Conservation (phyloP, 257 asterid species). For the Solanum sejunctum region DNA sequence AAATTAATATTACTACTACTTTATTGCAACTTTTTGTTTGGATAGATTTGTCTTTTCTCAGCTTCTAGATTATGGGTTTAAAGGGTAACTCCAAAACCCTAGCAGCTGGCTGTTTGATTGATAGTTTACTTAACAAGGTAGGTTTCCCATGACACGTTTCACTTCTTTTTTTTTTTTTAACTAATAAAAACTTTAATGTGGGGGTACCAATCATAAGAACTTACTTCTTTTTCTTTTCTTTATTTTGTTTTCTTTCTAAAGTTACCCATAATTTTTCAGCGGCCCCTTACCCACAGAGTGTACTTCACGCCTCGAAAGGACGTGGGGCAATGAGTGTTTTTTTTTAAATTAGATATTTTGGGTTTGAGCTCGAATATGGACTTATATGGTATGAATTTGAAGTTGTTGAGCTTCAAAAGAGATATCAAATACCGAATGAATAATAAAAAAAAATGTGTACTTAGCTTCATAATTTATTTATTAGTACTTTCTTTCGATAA, state of each 20-base stretch:
- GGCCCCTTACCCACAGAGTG: neutral
- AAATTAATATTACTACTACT: neutral
- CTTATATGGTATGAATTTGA: no score
- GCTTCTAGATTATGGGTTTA: neutral
- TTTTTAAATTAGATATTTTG: no score
- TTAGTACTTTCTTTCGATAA: no score
- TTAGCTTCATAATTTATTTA: no score
- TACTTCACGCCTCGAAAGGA: no score
- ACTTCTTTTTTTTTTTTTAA: neutral
- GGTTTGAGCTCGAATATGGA: no score
- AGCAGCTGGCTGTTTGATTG: neutral
- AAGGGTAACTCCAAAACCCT: neutral
- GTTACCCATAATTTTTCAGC: neutral
- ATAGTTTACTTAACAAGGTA: neutral
- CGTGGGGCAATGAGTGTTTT: no score
- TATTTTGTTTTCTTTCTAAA: neutral
- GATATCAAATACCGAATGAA: no score
- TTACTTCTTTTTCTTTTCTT: neutral
- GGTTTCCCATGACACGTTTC: slow-evolving; percentile 1
- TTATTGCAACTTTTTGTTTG: neutral
- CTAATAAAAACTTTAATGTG: neutral
- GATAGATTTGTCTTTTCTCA: neutral
- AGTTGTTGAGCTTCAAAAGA: no score
- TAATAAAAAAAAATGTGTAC: no score
- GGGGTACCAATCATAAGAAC: neutral